Base-by-base conservation (phyloP, 805 yeast genomes). In the Metschnikowia reukaufii region DNA sequence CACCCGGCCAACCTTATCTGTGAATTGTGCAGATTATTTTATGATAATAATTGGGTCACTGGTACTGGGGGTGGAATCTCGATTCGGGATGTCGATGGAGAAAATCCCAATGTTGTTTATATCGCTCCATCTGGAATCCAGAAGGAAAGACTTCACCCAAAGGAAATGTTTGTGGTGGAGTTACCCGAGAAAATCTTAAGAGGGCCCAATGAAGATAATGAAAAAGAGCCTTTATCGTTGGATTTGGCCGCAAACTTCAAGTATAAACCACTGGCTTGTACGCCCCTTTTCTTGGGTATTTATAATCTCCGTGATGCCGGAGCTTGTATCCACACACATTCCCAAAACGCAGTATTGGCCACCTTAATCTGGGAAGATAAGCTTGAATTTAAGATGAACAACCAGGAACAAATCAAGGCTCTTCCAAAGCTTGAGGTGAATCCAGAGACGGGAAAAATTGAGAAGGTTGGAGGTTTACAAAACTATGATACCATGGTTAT, bases 21-120 rank as follows among this genome's bases (percentile, higher is more conserved):
- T 63, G 86, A 85, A 49, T 74, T 91, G 25, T 90, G 97, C 63
- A 73, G 79, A 42, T 68, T 78, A 15, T 88, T 92, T 62, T 92
- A 86, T 63, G 74, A 79, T 55, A 85, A 86, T 60, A 85, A 87
- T 42, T 90, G 97, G 96, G 92, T 88, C 56, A 84, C 96, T 0
- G 97, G 97, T 2, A 92, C 98, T 1, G 97, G 96, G 2, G 98
- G 97, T 27, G 97, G 97, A 3, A 84, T 92, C 57, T 86, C 96
- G 27, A 84, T 91, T 41, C 68, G 84, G 45, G 74, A 79, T 40
- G 60, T 57, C 12, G 74, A 77, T 2, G 77, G 74, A 1, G 42
- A 35, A 10, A 67, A 70, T 45, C 70, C 71, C 15, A 74, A 81
- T 50, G 58, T 70, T 17, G 79, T 88, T 15, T 91, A 77, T 63